Base-by-base conservation (phyloP, 768 basidiomycete species). In the Glaciozyma antarctica region DNA sequence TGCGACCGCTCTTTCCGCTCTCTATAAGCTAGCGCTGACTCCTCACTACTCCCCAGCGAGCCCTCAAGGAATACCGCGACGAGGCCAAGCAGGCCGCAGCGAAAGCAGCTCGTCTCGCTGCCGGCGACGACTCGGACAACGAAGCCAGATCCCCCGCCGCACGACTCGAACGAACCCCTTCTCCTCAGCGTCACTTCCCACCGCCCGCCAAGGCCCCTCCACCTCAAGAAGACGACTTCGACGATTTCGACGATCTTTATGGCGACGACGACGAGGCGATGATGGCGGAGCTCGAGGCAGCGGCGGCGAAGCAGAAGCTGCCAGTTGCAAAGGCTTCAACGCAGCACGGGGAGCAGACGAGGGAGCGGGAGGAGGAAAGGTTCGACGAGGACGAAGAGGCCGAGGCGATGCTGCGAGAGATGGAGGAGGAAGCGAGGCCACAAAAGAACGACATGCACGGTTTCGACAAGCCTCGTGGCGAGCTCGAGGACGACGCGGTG, bases 241-340 rank as follows among this genome's bases (percentile, higher is more conserved):
- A 61, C 9, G 74, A 73, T 48, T 71, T 78, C 4, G 78, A 81
- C 10, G 80, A 80, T 56, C 81, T 82, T 62, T 80, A 81, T 59
- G 83, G 84, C 67, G 78, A 82, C 16, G 83, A 83, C 19, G 58
- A 44, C 9, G 60, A 49, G 49, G 24, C 51, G 5, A 52, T 19
- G 38, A 15, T 41, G n/a, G 41, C 26, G 22, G 60, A 30, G 34
- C n/a, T 24, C 51, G 52, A 60, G 30, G n/a, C 32, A 9, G 32
- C 32, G 32, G 22, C 10, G 49, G 41, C 32, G n/a, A 17, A 15
- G 13, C 24, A 17, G 24, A 24, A 13, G 44, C 2, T 26, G 12
- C 43, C 13, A 8, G 19, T 44, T 22, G 43, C 43, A 59, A 26
- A 32, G 34, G 28, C 28, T 34, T 17, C n/a, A 45, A 13, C 5